phyloP scores from a whole-genome alignment of 2,329 filamentous ascomycete species.

The Fusarium sp. region DNA sequence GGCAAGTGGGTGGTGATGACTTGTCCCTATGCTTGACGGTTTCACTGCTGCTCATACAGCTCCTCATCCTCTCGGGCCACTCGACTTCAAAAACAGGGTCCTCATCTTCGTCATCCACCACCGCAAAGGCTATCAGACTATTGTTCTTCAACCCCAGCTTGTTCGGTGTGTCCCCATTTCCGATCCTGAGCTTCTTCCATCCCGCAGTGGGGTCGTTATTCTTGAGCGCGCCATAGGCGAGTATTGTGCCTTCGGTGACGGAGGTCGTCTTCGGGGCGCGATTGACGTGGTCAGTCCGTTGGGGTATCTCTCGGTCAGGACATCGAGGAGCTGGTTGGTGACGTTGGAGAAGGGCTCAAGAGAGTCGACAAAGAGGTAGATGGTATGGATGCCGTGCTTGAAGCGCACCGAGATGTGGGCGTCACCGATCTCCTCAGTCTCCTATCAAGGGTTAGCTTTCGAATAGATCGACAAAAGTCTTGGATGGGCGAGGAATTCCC shows the following conservation, averaged over 20 bases:
- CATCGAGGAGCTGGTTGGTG: constrained; percentile 68
- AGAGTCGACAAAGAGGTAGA: constrained; percentile 75
- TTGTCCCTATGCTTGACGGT: neutral
- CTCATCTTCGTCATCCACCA: constrained; percentile 55
- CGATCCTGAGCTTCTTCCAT: constrained; percentile 61
- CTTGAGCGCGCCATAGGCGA: constrained; percentile 62
- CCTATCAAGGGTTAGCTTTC: constrained; percentile 23
- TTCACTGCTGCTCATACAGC: constrained; percentile 41
- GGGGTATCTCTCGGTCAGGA: constrained; percentile 69
- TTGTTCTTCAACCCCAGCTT: constrained; percentile 61
- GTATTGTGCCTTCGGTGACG: constrained; percentile 55
- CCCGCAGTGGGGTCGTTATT: constrained; percentile 60
- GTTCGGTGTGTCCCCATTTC: constrained; percentile 52
- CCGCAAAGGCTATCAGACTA: constrained; percentile 62
- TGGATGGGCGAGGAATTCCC: neutral
- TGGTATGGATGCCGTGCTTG: constrained; percentile 78
- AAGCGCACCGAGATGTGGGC: constrained; percentile 75
- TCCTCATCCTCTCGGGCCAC: constrained; percentile 60
- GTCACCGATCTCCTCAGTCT: constrained; percentile 52
- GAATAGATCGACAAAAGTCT: neutral
- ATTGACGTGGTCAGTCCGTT: constrained; percentile 59
- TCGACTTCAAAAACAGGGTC: constrained; percentile 59
- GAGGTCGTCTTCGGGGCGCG: constrained; percentile 49
- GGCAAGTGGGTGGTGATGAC: neutral
- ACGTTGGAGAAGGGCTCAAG: constrained; percentile 67